A percentile compares a stretch with the other conserved stretches of the same genome.
phyloP scores from a whole-genome alignment of 2,329 filamentous ascomycete genomes.

The Venturia oleaginea region DNA sequence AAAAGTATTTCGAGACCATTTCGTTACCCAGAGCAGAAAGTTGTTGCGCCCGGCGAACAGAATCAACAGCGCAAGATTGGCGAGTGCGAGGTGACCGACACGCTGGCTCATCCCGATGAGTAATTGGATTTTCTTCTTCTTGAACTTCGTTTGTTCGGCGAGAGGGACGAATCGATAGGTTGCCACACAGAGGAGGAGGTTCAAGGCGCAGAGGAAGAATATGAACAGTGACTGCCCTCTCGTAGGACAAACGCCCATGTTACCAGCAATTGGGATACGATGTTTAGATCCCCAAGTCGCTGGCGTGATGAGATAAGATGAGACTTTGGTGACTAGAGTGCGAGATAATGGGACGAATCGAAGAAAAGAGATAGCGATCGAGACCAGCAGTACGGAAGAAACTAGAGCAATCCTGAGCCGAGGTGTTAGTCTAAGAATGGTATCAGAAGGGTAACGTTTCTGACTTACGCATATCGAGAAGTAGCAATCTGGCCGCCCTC shows the following conservation, averaged over 20 bases:
- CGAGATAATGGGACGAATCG: constrained; percentile 1
- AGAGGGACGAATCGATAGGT: neutral
- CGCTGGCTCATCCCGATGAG: constrained; percentile 9
- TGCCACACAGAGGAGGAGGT: neutral
- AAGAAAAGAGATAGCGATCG: constrained; percentile 8
- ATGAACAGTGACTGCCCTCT: constrained; percentile 13
- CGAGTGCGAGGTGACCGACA: constrained; percentile 5
- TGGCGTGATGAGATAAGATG: constrained; percentile 10
- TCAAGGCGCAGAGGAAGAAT: constrained; percentile 10
- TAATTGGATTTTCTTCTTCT: neutral
- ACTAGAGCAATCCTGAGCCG: constrained; percentile 2
- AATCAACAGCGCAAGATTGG: constrained; percentile 11
- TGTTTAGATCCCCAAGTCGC: neutral
- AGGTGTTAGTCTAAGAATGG: neutral
- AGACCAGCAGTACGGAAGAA: constrained; percentile 5
- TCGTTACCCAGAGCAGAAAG: constrained; percentile 15
- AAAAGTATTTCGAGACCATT: constrained; percentile 13
- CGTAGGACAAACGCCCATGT: constrained; percentile 2
- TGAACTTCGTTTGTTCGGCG: neutral
- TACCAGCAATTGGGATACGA: neutral
- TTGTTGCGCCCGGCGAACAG: constrained; percentile 15
- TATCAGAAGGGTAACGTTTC: neutral
- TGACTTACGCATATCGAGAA: constrained; percentile 1
- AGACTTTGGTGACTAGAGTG: constrained; percentile 5
- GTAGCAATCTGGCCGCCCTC: neutral